Conservation (phyloP, 495 filamentous ascomycete species). For the Astrocystis sublimbata region DNA sequence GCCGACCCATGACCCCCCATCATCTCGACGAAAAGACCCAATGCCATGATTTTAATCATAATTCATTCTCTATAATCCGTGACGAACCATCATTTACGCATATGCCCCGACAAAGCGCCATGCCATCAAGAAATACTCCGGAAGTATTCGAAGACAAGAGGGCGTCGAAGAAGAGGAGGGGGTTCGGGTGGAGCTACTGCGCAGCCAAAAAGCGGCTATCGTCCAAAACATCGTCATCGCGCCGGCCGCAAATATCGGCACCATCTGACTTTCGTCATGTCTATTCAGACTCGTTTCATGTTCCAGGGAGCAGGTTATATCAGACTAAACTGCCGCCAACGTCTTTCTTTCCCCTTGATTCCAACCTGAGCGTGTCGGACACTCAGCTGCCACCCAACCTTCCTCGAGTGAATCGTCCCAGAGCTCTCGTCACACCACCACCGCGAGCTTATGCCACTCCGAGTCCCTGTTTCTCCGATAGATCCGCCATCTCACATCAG, state of each 20-base stretch:
- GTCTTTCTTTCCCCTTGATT: slow-evolving; percentile 68
- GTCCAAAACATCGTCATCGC: slow-evolving; percentile 36
- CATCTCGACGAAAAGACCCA: slow-evolving; percentile 40
- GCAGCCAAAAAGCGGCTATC: slow-evolving; percentile 36
- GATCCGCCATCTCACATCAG: slow-evolving; percentile 38
- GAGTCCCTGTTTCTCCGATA: slow-evolving; percentile 39
- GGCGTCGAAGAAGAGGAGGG: slow-evolving; percentile 35
- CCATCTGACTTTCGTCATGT: slow-evolving; percentile 54
- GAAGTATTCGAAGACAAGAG: slow-evolving; percentile 33
- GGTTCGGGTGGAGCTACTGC: slow-evolving; percentile 35
- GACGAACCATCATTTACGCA: slow-evolving; percentile 44
- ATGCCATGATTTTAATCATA: slow-evolving; percentile 29
- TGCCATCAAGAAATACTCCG: slow-evolving; percentile 31
- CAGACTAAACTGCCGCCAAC: slow-evolving; percentile 34
- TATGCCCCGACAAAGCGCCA: slow-evolving; percentile 36
- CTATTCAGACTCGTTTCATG: slow-evolving; percentile 50
- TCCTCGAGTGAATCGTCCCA: slow-evolving; percentile 47
- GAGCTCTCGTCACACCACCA: slow-evolving; percentile 40
- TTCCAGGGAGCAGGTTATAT: slow-evolving; percentile 27
- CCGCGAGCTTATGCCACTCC: slow-evolving; percentile 39
- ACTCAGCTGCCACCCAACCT: slow-evolving; percentile 66
- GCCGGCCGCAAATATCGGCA: slow-evolving; percentile 49
- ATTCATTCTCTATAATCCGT: slow-evolving; percentile 35
- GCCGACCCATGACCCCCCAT: slow-evolving; percentile 33
- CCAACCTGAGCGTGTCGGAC: slow-evolving; percentile 69